Evolutionary conservation across 176 grass and related monocot species (phyloP).

Genomic region (Zea luxurians): DNA sequence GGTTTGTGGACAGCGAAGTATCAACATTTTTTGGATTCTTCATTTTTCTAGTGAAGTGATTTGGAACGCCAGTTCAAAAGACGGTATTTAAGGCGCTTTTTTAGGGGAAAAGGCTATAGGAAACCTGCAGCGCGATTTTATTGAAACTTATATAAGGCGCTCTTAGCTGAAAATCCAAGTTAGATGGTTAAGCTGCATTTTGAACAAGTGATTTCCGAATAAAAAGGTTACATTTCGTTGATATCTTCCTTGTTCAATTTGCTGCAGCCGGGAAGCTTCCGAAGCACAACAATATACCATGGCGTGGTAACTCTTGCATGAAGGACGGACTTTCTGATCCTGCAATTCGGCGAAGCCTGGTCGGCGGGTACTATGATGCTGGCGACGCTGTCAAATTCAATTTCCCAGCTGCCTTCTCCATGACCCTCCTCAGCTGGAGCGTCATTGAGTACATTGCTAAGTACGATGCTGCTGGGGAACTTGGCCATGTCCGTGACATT

Average conservation of each 20-base stretch:
- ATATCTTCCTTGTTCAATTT: slow-evolving; percentile 16
- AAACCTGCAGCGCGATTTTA: no score
- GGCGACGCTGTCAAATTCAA: slow-evolving; percentile 83
- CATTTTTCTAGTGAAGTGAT: not conserved
- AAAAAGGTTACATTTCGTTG: not conserved
- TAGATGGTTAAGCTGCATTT: slow-evolving; percentile 6
- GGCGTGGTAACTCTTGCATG: slow-evolving; percentile 78
- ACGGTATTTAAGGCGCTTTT: no score
- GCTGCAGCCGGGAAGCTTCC: slow-evolving; percentile 76
- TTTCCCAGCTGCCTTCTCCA: slow-evolving; percentile 81
- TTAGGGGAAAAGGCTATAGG: no score
- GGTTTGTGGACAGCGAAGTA: not conserved
- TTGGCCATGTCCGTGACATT: slow-evolving; percentile 72
- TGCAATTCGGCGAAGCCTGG: slow-evolving; percentile 53
- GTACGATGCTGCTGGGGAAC: slow-evolving; percentile 79
- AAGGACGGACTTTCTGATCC: slow-evolving; percentile 80
- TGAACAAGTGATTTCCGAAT: not conserved
- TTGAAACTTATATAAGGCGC: no score
- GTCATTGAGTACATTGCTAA: slow-evolving; percentile 90
- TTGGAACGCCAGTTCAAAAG: not conserved
- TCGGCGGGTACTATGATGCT: slow-evolving; percentile 76
- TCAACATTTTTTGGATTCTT: not conserved
- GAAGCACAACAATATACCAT: slow-evolving; percentile 78
- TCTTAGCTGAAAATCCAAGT: not conserved
- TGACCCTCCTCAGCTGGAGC: slow-evolving; percentile 94